Conservation (phyloP, 352 stramenopile species). For the Globisporangium yorkense region DNA sequence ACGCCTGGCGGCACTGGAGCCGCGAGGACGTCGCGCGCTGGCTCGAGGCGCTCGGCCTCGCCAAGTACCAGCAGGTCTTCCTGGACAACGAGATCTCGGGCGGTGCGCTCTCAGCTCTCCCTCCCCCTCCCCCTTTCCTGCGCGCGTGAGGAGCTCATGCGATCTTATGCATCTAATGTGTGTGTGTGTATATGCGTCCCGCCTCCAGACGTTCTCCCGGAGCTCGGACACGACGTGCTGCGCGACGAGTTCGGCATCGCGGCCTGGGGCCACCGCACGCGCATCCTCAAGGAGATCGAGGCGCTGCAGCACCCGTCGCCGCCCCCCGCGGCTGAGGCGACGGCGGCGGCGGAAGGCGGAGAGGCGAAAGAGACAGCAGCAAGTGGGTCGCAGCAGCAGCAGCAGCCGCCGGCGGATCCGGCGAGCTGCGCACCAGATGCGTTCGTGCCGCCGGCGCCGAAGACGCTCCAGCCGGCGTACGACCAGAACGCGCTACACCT, state of each 20-base stretch:
- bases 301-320: conserved; percentile 19
- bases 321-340: too few relatives aligned
- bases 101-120: conserved; percentile 13
- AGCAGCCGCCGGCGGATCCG: conserved; percentile 2
- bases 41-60: conserved; percentile 13
- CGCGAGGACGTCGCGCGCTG: conserved; percentile 17
- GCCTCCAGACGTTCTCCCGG: conserved; percentile 39
- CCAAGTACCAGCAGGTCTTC: conserved; percentile 33
- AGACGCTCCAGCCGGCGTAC: not conserved
- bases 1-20: conserved; percentile 11
- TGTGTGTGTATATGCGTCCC: not conserved
- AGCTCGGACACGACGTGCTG: conserved; percentile 56
- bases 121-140: not conserved
- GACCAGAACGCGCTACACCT: conserved; percentile 58
- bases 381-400: not conserved
- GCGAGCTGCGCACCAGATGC: not conserved
- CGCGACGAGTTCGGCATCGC: conserved; percentile 58
- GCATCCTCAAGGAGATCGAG: conserved; percentile 53
- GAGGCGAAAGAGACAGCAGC: not conserved
- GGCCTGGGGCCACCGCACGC: conserved; percentile 54
- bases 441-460: not conserved
- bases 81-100: conserved; percentile 49
- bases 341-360: not conserved
- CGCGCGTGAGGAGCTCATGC: not conserved
- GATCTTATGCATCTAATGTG: too few relatives aligned